Conservation (phyloP, 1,284 basidiomycete genomes). For the Volvariella volvacea region DNA sequence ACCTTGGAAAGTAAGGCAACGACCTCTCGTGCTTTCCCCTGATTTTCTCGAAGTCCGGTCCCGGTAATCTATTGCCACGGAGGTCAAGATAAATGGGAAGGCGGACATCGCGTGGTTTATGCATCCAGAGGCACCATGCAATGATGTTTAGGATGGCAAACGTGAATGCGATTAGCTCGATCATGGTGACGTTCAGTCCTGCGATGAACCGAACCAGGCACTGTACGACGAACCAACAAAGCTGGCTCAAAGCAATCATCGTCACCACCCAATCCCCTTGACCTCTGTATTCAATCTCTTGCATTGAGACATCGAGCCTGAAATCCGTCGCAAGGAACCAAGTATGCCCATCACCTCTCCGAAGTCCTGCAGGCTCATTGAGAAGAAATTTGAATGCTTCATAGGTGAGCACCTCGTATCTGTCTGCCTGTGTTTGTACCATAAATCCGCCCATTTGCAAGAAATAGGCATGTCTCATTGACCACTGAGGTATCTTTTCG, state of each 20-base stretch:
- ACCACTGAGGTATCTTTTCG: not conserved
- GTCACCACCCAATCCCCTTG: not conserved
- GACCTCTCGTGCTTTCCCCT: too few relatives aligned
- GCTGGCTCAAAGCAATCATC: not conserved
- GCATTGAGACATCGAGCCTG: too few relatives aligned
- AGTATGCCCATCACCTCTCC: too few relatives aligned
- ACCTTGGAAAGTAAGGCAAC: too few relatives aligned
- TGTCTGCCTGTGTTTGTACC: not conserved
- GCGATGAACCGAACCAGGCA: not conserved
- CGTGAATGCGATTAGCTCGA: not conserved
- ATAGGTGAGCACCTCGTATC: not conserved
- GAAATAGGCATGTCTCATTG: not conserved
- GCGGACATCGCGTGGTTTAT: not conserved
- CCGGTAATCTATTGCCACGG: too few relatives aligned
- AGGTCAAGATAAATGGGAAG: not conserved
- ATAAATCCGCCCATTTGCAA: not conserved
- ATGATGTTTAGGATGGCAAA: not conserved
- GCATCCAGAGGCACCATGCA: not conserved
- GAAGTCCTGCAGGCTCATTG: not conserved
- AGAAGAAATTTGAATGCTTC: not conserved
- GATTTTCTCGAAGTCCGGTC: too few relatives aligned
- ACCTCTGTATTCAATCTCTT: not conserved
- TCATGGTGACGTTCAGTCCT: not conserved
- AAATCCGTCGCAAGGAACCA: too few relatives aligned
- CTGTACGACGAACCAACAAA: not conserved